Evolutionary conservation across 371 early-diverging fungal genomes (phyloP).

Genomic region (Globomyces sp.): DNA sequence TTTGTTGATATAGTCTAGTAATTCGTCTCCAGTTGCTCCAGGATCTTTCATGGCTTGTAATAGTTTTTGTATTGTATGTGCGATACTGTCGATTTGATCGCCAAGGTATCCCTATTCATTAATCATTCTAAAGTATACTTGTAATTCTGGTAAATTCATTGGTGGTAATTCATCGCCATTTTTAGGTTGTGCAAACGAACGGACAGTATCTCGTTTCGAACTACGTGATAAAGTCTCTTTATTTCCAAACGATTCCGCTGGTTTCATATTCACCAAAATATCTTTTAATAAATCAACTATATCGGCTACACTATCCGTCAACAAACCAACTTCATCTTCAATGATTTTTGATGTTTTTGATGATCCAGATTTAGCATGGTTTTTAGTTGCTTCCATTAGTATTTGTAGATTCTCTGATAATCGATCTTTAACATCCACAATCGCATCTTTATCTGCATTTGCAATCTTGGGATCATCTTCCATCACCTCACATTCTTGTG

Average conservation of each 20-base stretch:
- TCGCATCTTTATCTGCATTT: slow-evolving; percentile 12
- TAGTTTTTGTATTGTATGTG: slow-evolving; percentile 8
- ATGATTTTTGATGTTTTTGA: slow-evolving; percentile 5
- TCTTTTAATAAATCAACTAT: slow-evolving; percentile 7
- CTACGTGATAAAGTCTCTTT: neutral
- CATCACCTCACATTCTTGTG: slow-evolving; percentile 10
- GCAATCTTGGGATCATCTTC: slow-evolving; percentile 13
- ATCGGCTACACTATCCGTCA: slow-evolving; percentile 11
- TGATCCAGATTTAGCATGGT: neutral
- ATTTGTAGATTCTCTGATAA: slow-evolving; percentile 1
- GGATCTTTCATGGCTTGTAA: slow-evolving; percentile 2
- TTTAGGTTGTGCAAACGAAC: neutral
- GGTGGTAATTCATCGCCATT: slow-evolving; percentile 12
- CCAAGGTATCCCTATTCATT: slow-evolving; percentile 7
- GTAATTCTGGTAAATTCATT: slow-evolving; percentile 3
- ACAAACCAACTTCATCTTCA: neutral
- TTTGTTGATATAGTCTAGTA: slow-evolving; percentile 9
- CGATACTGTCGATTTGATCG: slow-evolving; percentile 15
- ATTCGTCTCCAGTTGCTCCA: neutral
- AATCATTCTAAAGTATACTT: neutral
- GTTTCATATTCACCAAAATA: neutral
- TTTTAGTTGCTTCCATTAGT: slow-evolving; percentile 13
- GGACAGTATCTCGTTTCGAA: slow-evolving; percentile 1
- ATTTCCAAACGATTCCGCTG: neutral
- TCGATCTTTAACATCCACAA: slow-evolving; percentile 8